These are phyloP conservation scores for Mortierella sp. DNA, from an alignment of 371 early-diverging fungal genomes.

Conservation along the genomic window DNA sequence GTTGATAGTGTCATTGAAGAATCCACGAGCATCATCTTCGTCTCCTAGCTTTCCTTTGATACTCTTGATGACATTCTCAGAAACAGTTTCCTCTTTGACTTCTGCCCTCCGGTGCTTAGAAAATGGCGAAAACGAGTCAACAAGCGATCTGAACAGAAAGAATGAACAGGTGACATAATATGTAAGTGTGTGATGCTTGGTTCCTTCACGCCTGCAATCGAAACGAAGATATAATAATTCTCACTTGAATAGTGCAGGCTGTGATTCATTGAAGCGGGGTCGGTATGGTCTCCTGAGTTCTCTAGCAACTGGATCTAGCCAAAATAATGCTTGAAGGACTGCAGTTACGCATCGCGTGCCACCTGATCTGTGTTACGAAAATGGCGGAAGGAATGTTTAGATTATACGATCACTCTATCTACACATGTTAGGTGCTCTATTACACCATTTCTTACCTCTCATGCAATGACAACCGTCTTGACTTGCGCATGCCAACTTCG, in stretches of 20 bases:
- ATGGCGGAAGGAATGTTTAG: not conserved
- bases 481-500: slow-evolving; percentile 11
- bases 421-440: no score
- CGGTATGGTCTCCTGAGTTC: slow-evolving; percentile 25
- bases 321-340: slow-evolving; percentile 31
- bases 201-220: not conserved
- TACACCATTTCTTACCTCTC: slow-evolving; percentile 8
- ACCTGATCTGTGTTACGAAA: not conserved
- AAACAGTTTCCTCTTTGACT: slow-evolving; percentile 21
- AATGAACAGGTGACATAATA: not conserved
- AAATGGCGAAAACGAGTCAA: slow-evolving; percentile 12
- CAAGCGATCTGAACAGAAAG: slow-evolving; percentile 11
- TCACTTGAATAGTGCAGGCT: slow-evolving; percentile 29
- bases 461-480: slow-evolving; percentile 1
- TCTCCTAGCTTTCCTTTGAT: slow-evolving; percentile 29
- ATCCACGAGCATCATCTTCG: slow-evolving; percentile 43
- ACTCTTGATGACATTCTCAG: slow-evolving; percentile 27
- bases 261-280: slow-evolving; percentile 6
- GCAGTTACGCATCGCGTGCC: slow-evolving; percentile 27
- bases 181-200: not conserved
- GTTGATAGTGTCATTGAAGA: slow-evolving; percentile 35
- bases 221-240: not conserved
- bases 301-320: slow-evolving; percentile 16
- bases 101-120: slow-evolving; percentile 7
- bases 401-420: no score